Evolutionary conservation across 768 basidiomycete species (phyloP).

Genomic region (Leccinum longicurvipes): DNA sequence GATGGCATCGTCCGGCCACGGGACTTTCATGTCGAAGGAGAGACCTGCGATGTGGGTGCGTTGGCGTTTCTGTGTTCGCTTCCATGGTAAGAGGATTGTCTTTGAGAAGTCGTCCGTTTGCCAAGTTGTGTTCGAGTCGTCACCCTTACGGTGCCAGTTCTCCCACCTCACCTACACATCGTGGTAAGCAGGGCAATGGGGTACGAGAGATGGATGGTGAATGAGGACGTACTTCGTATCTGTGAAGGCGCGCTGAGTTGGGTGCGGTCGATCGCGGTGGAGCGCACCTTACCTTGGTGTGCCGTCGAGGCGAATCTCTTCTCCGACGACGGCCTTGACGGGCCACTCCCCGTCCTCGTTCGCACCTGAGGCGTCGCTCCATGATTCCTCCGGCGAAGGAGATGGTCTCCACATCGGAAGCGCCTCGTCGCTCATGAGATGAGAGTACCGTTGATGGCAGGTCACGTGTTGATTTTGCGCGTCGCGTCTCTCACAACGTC

Average conservation of each 20-base stretch:
- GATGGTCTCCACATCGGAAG: slow-evolving; percentile 27
- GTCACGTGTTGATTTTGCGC: slow-evolving; percentile 26
- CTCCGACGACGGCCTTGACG: slow-evolving; percentile 27
- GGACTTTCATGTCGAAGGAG: slow-evolving; percentile 38
- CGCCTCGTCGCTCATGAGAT: neutral
- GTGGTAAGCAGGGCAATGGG: neutral
- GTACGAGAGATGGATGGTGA: neutral
- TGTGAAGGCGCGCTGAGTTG: slow-evolving; percentile 13
- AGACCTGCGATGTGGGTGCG: slow-evolving; percentile 29
- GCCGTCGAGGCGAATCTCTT: slow-evolving; percentile 31
- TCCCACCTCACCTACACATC: slow-evolving; percentile 48
- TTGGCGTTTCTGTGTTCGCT: slow-evolving; percentile 27
- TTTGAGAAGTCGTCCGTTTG: slow-evolving; percentile 26
- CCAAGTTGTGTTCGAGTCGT: slow-evolving; percentile 57
- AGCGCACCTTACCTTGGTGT: slow-evolving; percentile 20
- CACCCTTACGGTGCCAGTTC: slow-evolving; percentile 49
- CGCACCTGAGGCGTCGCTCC: slow-evolving; percentile 31
- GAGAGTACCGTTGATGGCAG: neutral
- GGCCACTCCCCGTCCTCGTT: slow-evolving; percentile 33
- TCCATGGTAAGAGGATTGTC: slow-evolving; percentile 33
- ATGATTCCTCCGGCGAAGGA: slow-evolving; percentile 28
- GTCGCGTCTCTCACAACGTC: slow-evolving; percentile 9
- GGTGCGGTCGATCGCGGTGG: neutral
- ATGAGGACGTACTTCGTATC: slow-evolving; percentile 30
- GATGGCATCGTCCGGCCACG: slow-evolving; percentile 41